Evolutionary conservation across 2,329 filamentous ascomycete species (phyloP).

Genomic region (Talaromyces funiculosus): DNA sequence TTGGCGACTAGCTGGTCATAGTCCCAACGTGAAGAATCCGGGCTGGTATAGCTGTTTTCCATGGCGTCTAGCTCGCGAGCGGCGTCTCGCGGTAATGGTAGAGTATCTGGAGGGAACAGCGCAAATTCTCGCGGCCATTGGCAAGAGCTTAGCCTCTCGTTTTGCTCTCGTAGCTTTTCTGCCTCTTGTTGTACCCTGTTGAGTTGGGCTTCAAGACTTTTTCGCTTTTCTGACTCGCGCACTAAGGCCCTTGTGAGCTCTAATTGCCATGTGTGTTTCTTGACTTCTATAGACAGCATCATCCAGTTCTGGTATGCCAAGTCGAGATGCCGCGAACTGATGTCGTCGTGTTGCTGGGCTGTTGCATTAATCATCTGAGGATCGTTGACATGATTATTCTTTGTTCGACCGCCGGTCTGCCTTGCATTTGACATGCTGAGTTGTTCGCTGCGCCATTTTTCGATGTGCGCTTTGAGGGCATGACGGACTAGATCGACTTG

Average conservation of each 20-base stretch:
- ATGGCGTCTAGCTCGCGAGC: conserved; percentile 33
- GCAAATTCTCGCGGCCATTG: conserved; percentile 47
- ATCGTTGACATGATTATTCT: conserved; percentile 25
- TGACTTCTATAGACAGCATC: conserved; percentile 51
- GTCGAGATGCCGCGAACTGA: conserved; percentile 69
- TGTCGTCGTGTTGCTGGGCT: conserved; percentile 59
- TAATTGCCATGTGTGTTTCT: conserved; percentile 43
- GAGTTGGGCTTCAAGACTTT: conserved; percentile 39
- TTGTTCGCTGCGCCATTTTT: conserved; percentile 54
- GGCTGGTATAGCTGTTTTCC: conserved; percentile 28
- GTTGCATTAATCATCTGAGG: conserved; percentile 38
- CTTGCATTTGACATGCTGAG: conserved; percentile 26
- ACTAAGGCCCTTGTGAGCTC: conserved; percentile 45
- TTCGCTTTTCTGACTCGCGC: conserved; percentile 40
- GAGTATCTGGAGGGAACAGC: conserved; percentile 42
- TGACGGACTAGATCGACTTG: conserved; percentile 67
- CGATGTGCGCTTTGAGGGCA: conserved; percentile 63
- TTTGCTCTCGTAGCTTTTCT: conserved; percentile 44
- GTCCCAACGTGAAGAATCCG: conserved; percentile 39
- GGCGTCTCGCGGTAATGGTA: conserved; percentile 36
- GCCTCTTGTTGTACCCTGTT: conserved; percentile 44
- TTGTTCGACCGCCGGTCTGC: conserved; percentile 42
- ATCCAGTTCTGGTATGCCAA: conserved; percentile 74
- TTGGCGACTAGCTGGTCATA: conserved; percentile 45
- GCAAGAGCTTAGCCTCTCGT: conserved; percentile 42